Evolutionary conservation across 257 asterid genomes (phyloP).

Genomic region (Lantana camara): DNA sequence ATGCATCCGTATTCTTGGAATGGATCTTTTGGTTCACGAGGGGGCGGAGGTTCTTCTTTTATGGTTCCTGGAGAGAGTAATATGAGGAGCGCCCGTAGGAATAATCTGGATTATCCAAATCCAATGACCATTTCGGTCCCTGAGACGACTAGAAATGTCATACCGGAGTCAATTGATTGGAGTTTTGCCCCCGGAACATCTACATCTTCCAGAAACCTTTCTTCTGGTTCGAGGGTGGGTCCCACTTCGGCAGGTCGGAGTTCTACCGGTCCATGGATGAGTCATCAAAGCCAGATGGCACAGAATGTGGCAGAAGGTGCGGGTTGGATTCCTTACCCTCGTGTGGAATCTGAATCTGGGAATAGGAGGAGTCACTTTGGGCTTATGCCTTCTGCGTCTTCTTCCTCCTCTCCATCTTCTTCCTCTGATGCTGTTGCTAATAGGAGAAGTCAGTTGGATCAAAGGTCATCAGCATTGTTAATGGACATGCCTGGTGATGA

Average conservation of each 20-base stretch:
- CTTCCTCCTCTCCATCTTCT: no score
- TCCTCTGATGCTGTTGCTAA: conserved; percentile 51
- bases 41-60: conserved; percentile 48
- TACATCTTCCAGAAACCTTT: conserved; percentile 46
- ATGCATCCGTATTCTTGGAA: conserved; percentile 51
- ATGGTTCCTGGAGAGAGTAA: conserved; percentile 48
- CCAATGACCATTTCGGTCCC: conserved; percentile 48
- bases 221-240: conserved; percentile 47
- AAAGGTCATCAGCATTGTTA: conserved; percentile 46
- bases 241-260: conserved; percentile 41
- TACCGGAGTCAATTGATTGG: conserved; percentile 67
- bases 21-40: conserved; percentile 47
- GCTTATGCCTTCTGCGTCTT: conserved; percentile 49
- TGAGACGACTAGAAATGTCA: conserved; percentile 51
- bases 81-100: conserved; percentile 49
- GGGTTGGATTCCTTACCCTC: conserved; percentile 52
- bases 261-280: conserved; percentile 48
- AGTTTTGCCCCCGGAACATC: conserved; percentile 56
- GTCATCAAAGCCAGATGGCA: conserved; percentile 52
- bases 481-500: conserved; percentile 51
- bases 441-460: conserved; percentile 44
- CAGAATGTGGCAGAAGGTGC: conserved; percentile 34
- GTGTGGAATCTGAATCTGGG: conserved; percentile 55
- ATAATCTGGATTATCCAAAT: conserved; percentile 46
- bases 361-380: conserved; percentile 53